phyloP scores from a whole-genome alignment of 2,329 filamentous ascomycete species.

The Didymella pomorum region DNA sequence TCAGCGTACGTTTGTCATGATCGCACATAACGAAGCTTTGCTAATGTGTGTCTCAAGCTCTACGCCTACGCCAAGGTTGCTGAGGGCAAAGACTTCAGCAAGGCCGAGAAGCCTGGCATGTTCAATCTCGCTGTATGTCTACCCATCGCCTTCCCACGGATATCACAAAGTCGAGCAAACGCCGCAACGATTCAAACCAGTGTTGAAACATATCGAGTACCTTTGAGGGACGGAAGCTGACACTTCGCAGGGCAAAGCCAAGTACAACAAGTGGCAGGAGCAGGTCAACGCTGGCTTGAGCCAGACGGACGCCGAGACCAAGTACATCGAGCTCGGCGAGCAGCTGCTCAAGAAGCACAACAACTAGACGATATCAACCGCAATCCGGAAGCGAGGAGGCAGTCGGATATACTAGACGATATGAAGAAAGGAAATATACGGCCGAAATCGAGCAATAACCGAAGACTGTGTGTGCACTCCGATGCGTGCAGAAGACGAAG shows the following conservation, averaged over 20 bases:
- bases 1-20: conserved; percentile 57
- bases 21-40: background rate
- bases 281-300: conserved; percentile 69
- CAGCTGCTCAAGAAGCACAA: conserved; percentile 74
- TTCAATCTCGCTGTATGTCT: conserved; percentile 72
- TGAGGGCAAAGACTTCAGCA: conserved; percentile 50
- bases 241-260: conserved; percentile 75
- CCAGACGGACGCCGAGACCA: conserved; percentile 73
- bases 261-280: conserved; percentile 80
- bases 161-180: too few relatives aligned
- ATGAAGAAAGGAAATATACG: conserved; percentile 21
- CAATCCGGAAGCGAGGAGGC: background rate
- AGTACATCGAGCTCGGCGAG: conserved; percentile 78
- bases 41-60: conserved; percentile 52
- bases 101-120: conserved; percentile 65
- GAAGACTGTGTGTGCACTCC: background rate
- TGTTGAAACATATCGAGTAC: background rate
- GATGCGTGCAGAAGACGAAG: background rate
- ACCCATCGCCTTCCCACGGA: background rate
- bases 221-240: conserved; percentile 1
- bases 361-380: conserved; percentile 49
- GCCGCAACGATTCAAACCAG: background rate
- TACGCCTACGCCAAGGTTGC: conserved; percentile 59
- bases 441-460: conserved; percentile 7
- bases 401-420: conserved; percentile 11